Base-by-base conservation (phyloP, 441 rosid genomes). In the Corymbia calophylla region DNA sequence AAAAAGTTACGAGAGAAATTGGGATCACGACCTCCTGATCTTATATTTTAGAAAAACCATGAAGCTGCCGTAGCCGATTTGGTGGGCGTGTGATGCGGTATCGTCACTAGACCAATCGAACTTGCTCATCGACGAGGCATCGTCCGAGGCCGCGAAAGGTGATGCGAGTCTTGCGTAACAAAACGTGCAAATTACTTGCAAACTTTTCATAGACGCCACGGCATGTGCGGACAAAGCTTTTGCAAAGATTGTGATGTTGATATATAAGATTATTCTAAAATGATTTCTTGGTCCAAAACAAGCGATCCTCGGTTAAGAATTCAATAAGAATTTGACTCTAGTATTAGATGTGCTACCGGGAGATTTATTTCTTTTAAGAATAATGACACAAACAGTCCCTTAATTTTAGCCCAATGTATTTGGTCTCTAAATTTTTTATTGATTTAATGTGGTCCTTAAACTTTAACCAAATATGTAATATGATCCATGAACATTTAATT, bases 21-120 rank as follows among this genome's bases (percentile, higher is more conserved):
- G 44, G 19, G 12, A 2, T 19, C 0, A 0, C 1, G 81, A 18
- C 7, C 47, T 68, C 77, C 35, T 3, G 35, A 31, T 66, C 44
- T 19, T 18, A 66, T 66, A 17, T 3, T 16, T 31, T 0, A 17
- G 77, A 31, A 12, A 66, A 66, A 0, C 44, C 9, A 35, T 19
- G 81, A 35, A 70, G 81, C 27, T 4, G 14, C 44, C 1, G 12
- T 31, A 4, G 3, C 13, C 7, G 2, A 2, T 17, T 32, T 17
- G 5, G 44, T 19, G 32, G 4, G 47, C 80, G 14, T 18, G 23
- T 14, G 23, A 18, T 35, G 49, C 9, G 10, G 82, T 12, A 39
- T 23, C 2, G 5, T 35, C 16, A 2, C 82, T 9, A 35, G 29
- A 39, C 1, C 0, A 0, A 11, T 9, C 29, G 25, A 5, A 18